Evolutionary conservation across 2,329 filamentous ascomycete species (phyloP).

Genomic region (Fusarium mexicanum): DNA sequence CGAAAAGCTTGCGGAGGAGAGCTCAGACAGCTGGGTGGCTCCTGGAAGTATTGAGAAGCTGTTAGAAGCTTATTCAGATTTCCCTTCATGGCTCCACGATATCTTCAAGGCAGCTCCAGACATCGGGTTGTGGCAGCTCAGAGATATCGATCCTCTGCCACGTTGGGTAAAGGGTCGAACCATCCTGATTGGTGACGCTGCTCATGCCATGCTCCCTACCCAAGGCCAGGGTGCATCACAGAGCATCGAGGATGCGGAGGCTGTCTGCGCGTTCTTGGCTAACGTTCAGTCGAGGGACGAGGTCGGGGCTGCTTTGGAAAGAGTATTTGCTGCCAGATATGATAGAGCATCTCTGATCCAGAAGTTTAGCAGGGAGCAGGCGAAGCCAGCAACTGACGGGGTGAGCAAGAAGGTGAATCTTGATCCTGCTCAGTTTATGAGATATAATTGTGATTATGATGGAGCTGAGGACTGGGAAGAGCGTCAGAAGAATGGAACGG

Average conservation of each 20-base stretch:
- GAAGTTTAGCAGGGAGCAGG: constrained; percentile 36
- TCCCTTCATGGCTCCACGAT: constrained; percentile 6
- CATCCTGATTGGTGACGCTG: constrained; percentile 10
- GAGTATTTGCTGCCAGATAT: constrained; percentile 10
- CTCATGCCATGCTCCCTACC: constrained; percentile 11
- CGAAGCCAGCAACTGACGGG: constrained; percentile 29
- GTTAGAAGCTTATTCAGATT: constrained; percentile 24
- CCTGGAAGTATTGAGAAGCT: constrained; percentile 33
- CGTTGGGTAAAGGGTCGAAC: constrained; percentile 10
- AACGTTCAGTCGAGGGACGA: not conserved
- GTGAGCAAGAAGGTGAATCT: constrained; percentile 27
- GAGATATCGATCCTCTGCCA: constrained; percentile 12
- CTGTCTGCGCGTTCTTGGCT: not conserved
- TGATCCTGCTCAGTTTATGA: constrained; percentile 36
- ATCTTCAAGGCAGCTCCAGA: constrained; percentile 1
- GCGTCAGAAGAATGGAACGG: constrained; percentile 17
- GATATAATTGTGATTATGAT: constrained; percentile 36
- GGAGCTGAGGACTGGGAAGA: constrained; percentile 35
- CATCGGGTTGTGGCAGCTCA: constrained; percentile 9
- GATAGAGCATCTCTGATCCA: constrained; percentile 32
- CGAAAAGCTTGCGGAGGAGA: constrained; percentile 27
- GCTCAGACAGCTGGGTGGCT: constrained; percentile 35
- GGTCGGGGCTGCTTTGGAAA: not conserved
- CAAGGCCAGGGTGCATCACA: constrained; percentile 18
- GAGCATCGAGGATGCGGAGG: constrained; percentile 11